These are phyloP conservation scores for Aurifilum marmelostoma DNA, from an alignment of 2,329 filamentous ascomycete genomes.

Conservation along the genomic window DNA sequence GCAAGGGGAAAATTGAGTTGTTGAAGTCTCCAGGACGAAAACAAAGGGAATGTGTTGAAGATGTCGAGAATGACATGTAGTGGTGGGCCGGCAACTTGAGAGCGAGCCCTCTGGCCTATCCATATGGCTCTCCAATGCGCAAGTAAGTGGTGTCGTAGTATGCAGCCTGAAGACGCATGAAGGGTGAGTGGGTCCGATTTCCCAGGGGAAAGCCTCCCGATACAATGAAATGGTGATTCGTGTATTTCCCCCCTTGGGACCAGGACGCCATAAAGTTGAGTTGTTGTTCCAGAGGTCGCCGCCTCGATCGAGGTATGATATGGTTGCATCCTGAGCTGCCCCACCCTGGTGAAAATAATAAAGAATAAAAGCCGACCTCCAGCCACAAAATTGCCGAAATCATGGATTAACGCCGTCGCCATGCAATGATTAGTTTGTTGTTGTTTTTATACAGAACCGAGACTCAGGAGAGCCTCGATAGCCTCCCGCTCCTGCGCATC, in stretches of 20 bases:
- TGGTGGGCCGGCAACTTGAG: not conserved
- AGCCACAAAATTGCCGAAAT: conserved; percentile 22
- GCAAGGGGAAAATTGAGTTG: conserved; percentile 6
- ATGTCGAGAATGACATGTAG: conserved; percentile 11
- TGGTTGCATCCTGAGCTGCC: conserved; percentile 12
- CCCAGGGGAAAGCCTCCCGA: conserved; percentile 1
- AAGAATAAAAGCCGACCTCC: conserved; percentile 17
- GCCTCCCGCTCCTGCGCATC: conserved; percentile 80
- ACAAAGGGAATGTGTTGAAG: conserved; percentile 8
- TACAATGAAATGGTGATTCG: conserved; percentile 23
- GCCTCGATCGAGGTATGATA: conserved; percentile 23
- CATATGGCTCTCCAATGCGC: conserved; percentile 3
- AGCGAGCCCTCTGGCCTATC: conserved; percentile 10
- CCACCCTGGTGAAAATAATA: conserved; percentile 1
- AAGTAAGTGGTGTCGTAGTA: not conserved
- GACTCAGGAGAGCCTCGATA: conserved; percentile 77
- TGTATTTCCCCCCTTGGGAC: conserved; percentile 8
- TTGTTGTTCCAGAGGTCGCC: conserved; percentile 30
- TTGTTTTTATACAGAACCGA: conserved; percentile 76
- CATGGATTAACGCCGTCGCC: conserved; percentile 53
- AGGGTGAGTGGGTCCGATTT: conserved; percentile 16
- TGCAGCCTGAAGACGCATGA: not conserved
- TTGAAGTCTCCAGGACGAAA: conserved; percentile 25
- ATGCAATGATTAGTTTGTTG: conserved; percentile 47
- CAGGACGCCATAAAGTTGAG: conserved; percentile 26